Evolutionary conservation across 2,329 filamentous ascomycete genomes (phyloP).

Genomic region (Phialocephala sp.): DNA sequence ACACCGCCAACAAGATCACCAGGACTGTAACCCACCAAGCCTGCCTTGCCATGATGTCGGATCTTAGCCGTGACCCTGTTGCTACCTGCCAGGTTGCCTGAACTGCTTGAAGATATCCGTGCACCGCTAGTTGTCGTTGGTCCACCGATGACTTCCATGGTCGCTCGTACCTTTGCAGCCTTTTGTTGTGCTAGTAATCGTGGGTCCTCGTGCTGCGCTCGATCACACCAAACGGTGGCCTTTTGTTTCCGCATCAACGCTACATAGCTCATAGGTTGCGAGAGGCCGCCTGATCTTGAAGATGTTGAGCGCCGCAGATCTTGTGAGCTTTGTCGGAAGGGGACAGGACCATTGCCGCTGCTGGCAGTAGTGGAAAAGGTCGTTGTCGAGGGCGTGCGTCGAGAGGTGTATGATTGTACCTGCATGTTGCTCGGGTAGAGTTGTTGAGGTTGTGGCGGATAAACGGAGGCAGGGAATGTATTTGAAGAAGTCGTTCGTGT

Average conservation of each 20-base stretch:
- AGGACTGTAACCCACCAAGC: conserved; percentile 76
- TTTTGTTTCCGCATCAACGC: conserved; percentile 97
- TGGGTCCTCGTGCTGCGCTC: conserved; percentile 90
- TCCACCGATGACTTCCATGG: conserved; percentile 78
- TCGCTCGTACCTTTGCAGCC: conserved; percentile 85
- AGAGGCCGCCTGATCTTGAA: conserved; percentile 68
- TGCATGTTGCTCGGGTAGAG: conserved; percentile 40
- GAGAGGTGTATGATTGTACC: conserved; percentile 44
- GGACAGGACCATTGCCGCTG: conserved; percentile 48
- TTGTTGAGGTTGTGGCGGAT: conserved; percentile 38
- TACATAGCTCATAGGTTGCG: conserved; percentile 76
- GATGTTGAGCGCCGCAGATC: conserved; percentile 80
- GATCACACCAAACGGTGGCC: conserved; percentile 97
- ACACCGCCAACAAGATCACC: conserved; percentile 71
- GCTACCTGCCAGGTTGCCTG: conserved; percentile 44
- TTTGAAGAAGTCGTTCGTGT: conserved; percentile 48
- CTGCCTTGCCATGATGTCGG: conserved; percentile 82
- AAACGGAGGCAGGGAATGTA: conserved; percentile 34
- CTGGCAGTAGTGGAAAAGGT: conserved; percentile 73
- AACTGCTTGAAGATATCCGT: conserved; percentile 47
- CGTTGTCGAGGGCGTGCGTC: conserved; percentile 70
- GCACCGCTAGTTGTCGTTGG: conserved; percentile 34
- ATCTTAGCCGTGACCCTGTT: conserved; percentile 82
- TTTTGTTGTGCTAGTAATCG: conserved; percentile 81
- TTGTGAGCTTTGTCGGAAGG: conserved; percentile 62